Conservation (phyloP, 1,284 basidiomycete species). For the Fistulina hepatica region DNA sequence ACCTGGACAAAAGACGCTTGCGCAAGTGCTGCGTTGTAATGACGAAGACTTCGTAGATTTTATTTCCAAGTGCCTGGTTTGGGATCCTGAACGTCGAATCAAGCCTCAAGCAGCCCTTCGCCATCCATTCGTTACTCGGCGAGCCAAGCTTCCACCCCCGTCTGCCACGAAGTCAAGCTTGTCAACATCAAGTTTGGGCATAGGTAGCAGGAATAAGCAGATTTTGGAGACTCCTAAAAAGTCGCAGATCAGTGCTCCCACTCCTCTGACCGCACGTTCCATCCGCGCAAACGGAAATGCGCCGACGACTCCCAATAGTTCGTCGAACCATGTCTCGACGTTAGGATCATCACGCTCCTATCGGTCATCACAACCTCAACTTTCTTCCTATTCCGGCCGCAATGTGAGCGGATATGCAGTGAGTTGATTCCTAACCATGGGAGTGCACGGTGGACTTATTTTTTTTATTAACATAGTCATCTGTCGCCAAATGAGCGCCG, state of each 20-base stretch:
- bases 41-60: conserved; percentile 89
- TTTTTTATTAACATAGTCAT: too few species aligned
- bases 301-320: conserved; percentile 49
- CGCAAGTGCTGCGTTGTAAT: conserved; percentile 80
- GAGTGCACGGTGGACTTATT: too few species aligned
- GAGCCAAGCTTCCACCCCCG: conserved; percentile 36
- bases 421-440: too few species aligned
- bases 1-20: conserved; percentile 83
- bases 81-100: conserved; percentile 95
- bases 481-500: too few species aligned
- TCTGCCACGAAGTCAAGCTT: conserved; percentile 32
- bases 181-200: conserved; percentile 41
- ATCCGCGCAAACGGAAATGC: conserved; percentile 43
- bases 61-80: conserved; percentile 89
- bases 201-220: conserved; percentile 43
- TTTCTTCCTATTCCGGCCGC: conserved; percentile 32
- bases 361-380: conserved; percentile 40
- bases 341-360: conserved; percentile 43
- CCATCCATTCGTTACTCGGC: conserved; percentile 77
- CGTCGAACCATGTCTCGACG: conserved; percentile 33
- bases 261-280: conserved; percentile 66
- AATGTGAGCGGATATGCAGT: conserved; percentile 43
- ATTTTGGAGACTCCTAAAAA: conserved; percentile 73
- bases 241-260: conserved; percentile 75
- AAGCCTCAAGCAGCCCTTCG: conserved; percentile 90